Conservation (phyloP, 768 basidiomycete species). For the Boletus subcaerulescens region DNA sequence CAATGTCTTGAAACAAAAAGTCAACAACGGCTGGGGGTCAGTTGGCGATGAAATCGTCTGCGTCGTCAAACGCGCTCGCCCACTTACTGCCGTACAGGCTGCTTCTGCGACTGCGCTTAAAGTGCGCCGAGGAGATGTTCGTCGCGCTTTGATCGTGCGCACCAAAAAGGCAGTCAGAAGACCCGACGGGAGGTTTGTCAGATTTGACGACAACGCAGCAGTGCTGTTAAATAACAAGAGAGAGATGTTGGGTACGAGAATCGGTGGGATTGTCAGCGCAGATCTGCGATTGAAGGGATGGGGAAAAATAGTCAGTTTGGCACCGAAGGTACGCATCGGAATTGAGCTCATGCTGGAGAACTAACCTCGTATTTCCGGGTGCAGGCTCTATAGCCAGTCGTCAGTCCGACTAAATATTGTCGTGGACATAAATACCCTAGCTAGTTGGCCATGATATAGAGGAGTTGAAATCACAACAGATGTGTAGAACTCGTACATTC, state of each 20-base stretch:
- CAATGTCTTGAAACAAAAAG: conserved; percentile 94
- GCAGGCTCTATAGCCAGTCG: conserved; percentile 17
- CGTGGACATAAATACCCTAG: conserved; percentile 14
- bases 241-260: conserved; percentile 93
- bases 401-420: neutral
- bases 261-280: conserved; percentile 89
- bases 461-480: too few relatives aligned
- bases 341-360: neutral
- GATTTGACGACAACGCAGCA: conserved; percentile 96
- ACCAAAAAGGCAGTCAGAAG: conserved; percentile 83
- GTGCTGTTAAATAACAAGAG: conserved; percentile 93
- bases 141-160: conserved; percentile 93
- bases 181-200: conserved; percentile 82
- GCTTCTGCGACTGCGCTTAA: conserved; percentile 80
- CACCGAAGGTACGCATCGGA: conserved; percentile 66
- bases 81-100: conserved; percentile 63
- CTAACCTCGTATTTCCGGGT: neutral
- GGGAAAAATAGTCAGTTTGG: conserved; percentile 90
- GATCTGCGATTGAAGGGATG: conserved; percentile 90
- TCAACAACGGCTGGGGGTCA: conserved; percentile 89
- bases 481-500: too few relatives aligned
- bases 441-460: neutral
- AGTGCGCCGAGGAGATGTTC: conserved; percentile 89
- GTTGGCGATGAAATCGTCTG: conserved; percentile 96
- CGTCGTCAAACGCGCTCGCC: conserved; percentile 89